These are phyloP conservation scores for Aspergillus novofumigatus DNA, from an alignment of 2,329 filamentous ascomycete genomes.

Conservation along the genomic window DNA sequence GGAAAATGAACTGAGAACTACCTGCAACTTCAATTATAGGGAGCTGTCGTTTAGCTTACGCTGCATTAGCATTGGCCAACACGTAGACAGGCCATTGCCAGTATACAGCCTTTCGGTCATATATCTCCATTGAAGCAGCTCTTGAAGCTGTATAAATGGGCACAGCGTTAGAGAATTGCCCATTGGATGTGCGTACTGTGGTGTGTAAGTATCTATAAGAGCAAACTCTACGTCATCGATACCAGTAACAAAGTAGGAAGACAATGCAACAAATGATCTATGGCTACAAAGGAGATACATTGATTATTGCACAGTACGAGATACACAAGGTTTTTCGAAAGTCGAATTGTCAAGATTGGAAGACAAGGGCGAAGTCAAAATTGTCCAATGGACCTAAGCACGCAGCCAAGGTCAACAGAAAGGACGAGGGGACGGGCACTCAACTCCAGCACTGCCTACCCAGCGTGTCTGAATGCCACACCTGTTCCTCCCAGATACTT, in stretches of 20 bases:
- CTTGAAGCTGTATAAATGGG: neutral
- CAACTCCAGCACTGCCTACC: constrained; percentile 9
- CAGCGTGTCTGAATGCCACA: constrained; percentile 18
- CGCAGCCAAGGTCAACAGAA: constrained; percentile 14
- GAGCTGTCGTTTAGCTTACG: neutral
- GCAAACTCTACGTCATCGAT: neutral
- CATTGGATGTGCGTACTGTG: neutral
- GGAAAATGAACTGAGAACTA: neutral
- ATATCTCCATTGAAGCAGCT: neutral
- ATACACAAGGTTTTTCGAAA: constrained; percentile 36
- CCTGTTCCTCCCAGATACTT: constrained; percentile 21
- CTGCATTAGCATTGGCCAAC: neutral
- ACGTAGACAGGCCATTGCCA: neutral
- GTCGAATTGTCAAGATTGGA: constrained; percentile 26
- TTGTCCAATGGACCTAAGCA: constrained; percentile 12
- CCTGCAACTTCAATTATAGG: neutral
- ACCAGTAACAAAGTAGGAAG: neutral
- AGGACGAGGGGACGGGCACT: constrained; percentile 6
- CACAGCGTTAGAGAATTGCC: neutral
- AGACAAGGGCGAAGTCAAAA: constrained; percentile 20
- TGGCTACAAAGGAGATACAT: constrained; percentile 42
- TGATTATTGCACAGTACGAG: constrained; percentile 43
- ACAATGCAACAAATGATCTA: constrained; percentile 25
- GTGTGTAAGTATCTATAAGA: neutral
- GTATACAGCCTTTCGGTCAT: neutral